These are phyloP conservation scores for Herpetomonas samuelpessoai DNA, from an alignment of 208 protist species.

Conservation along the genomic window DNA sequence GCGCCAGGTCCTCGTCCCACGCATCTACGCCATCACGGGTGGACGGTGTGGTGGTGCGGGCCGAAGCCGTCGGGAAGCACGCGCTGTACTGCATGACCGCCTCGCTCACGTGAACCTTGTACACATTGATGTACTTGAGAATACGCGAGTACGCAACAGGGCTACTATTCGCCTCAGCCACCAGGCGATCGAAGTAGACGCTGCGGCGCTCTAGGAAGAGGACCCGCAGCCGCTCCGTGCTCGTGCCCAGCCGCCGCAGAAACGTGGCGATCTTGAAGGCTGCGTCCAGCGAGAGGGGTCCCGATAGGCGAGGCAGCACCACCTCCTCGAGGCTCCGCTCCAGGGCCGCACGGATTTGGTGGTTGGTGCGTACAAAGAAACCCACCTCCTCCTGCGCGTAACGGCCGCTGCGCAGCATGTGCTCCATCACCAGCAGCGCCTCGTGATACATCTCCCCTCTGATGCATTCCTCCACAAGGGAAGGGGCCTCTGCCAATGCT, in stretches of 20 bases:
- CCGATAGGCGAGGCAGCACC: slow-evolving; percentile 62
- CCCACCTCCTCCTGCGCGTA: slow-evolving; percentile 25
- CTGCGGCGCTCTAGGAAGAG: slow-evolving; percentile 59
- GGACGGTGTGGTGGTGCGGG: slow-evolving; percentile 8
- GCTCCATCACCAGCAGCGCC: slow-evolving; percentile 66
- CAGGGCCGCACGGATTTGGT: slow-evolving; percentile 29
- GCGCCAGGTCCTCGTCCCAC: slow-evolving; percentile 22
- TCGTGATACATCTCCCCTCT: slow-evolving; percentile 77
- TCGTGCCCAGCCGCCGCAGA: slow-evolving; percentile 45
- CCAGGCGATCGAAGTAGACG: slow-evolving; percentile 35
- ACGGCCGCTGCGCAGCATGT: slow-evolving; percentile 42
- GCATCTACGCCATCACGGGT: slow-evolving; percentile 4
- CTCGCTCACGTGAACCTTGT: slow-evolving; percentile 79
- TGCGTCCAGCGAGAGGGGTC: slow-evolving; percentile 52
- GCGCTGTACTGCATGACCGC: slow-evolving; percentile 67
- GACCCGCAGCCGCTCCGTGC: slow-evolving; percentile 21
- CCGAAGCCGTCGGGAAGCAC: slow-evolving; percentile 53
- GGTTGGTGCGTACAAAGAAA: slow-evolving; percentile 28
- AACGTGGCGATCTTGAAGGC: slow-evolving; percentile 70
- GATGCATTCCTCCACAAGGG: slow-evolving; percentile 64
- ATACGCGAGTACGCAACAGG: slow-evolving; percentile 54
- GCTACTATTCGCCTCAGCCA: slow-evolving; percentile 41
- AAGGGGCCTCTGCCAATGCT: slow-evolving; percentile 68
- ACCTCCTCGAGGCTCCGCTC: slow-evolving; percentile 29
- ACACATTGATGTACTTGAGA: slow-evolving; percentile 55